phyloP scores from a whole-genome alignment of 768 basidiomycete species.

The Hericium coralloides region DNA sequence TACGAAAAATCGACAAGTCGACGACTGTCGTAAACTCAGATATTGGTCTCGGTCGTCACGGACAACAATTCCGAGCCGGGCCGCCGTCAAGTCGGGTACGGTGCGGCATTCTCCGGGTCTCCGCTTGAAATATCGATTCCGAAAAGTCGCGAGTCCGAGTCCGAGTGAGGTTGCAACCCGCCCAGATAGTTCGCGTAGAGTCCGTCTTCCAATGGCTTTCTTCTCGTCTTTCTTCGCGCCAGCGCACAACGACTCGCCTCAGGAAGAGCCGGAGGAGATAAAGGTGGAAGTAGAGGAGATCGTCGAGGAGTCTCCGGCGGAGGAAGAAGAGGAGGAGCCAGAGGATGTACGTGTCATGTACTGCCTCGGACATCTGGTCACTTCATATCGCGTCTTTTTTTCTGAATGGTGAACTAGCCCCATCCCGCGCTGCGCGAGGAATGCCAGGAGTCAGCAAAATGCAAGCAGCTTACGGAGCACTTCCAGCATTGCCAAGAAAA shows the following conservation, averaged over 20 bases:
- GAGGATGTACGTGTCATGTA: conserved; percentile 60
- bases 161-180: background rate
- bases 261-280: conserved; percentile 28
- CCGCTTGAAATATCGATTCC: background rate
- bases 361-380: background rate
- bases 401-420: conserved; percentile 30
- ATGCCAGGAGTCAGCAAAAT: conserved; percentile 58
- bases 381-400: too few species aligned
- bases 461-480: conserved; percentile 64
- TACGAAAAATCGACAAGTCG: too few species aligned
- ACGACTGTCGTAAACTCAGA: too few species aligned
- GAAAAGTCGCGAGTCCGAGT: conserved; percentile 1
- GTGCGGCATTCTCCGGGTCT: background rate
- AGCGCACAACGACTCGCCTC: conserved; percentile 32
- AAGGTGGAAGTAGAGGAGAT: conserved; percentile 31
- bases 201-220: conserved; percentile 27
- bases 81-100: too few species aligned
- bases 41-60: too few species aligned
- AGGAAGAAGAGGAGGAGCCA: conserved; percentile 54
- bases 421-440: conserved; percentile 70
- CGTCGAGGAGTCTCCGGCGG: conserved; percentile 18
- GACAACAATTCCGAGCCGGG: too few species aligned
- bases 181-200: conserved; percentile 14
- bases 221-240: conserved; percentile 34
- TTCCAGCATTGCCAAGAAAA: conserved; percentile 90